Evolutionary conservation across 1,284 basidiomycete species (phyloP), one percentile per base, ranked within the genome.

Genomic region (Naganishia cerealis): DNA sequence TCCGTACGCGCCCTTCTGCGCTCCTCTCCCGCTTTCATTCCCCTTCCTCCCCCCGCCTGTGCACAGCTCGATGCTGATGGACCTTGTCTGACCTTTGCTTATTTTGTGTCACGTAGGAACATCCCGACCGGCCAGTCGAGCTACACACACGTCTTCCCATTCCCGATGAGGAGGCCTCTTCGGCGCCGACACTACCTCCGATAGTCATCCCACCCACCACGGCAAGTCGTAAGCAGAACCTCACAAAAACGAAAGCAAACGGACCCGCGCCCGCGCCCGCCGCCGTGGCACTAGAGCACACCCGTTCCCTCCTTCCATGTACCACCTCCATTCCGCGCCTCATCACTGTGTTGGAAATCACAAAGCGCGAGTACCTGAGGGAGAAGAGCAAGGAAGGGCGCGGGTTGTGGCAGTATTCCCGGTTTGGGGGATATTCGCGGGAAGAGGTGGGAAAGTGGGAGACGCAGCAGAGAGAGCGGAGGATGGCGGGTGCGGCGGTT

Each of bases 401-500:
- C 24, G 76, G 89, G 5, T 78, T 94, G 56, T 87, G 91, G 79
- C 91, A 94, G 76, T 92, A 92, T 79, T 93, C 90, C 72, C 84
- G 88, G 71, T 79, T 89, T 18, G 86, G 87, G 0, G 84, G 77
- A 54, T 76, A 91, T 10, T 61, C 59, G 38, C 43, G 63, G 36
- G 24, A 48, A 33, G 63, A 66, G n/a, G 33, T 56, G 9, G n/a
- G 48, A 13, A 54, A 24, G 42, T 66, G 54, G 61, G 55, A 59
- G 16, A 39, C 29, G 21, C 57, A 66, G 29, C 63, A 46, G 86
- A 87, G 69, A 83, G 80, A n/a, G 72, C 76, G 52, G 69, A 70
- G 48, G 75, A 75, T 67, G 73, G 67, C 1, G 66, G 63, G 1
- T 68, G 70, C 48, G 46, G 21, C 52, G 10, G 24, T 16, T 21